Conservation (phyloP, 225 moss, liverwort and hornwort species). For the Pseudisothecium myosuroides region DNA sequence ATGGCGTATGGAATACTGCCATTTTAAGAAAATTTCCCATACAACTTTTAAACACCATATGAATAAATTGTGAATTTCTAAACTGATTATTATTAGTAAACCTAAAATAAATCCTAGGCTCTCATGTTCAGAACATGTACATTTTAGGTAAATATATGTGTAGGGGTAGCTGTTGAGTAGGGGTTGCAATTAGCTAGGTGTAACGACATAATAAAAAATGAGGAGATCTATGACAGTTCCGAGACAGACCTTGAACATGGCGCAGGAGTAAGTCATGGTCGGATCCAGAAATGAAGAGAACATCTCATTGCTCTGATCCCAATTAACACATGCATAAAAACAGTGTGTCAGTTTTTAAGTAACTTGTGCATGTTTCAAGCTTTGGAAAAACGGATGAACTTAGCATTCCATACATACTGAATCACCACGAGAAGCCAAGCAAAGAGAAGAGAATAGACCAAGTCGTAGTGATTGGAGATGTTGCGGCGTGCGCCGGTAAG, state of each 20-base stretch:
- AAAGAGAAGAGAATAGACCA: slow-evolving; percentile 17
- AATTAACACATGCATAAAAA: not conserved
- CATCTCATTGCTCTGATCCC: slow-evolving; percentile 63
- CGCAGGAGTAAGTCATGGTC: slow-evolving; percentile 91
- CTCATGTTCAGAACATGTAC: not conserved
- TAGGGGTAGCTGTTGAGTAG: not conserved
- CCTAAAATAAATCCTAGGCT: not conserved
- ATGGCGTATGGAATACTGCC: too few relatives aligned
- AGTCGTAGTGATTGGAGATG: slow-evolving; percentile 78
- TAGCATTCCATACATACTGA: too few relatives aligned
- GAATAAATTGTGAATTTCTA: not conserved
- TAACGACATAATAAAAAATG: not conserved
- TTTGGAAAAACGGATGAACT: not conserved
- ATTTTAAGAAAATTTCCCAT: too few relatives aligned
- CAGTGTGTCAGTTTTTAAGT: not conserved
- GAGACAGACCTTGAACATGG: slow-evolving; percentile 63
- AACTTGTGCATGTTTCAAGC: not conserved
- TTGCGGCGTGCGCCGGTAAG: slow-evolving; percentile 74
- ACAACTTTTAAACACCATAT: too few relatives aligned
- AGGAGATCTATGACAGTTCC: not conserved
- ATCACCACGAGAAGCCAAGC: not conserved
- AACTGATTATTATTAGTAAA: not conserved
- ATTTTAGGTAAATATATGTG: not conserved
- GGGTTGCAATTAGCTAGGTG: not conserved
- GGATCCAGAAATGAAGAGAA: slow-evolving; percentile 62